Evolutionary conservation across 768 basidiomycete species (phyloP), one percentile per base, ranked within the genome.

Genomic region (Cubamyces lactineus): DNA sequence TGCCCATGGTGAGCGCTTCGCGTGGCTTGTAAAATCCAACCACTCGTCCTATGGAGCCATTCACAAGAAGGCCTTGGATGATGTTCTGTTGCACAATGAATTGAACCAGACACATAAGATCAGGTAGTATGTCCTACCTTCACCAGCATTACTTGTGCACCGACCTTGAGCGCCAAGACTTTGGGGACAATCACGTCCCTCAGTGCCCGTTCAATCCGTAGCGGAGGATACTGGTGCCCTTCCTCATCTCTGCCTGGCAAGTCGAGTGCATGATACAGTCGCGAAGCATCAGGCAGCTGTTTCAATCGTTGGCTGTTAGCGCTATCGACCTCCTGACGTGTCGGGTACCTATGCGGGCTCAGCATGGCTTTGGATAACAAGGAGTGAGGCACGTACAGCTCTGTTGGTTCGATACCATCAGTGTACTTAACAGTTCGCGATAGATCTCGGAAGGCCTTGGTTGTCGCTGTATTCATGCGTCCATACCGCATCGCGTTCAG

Each of bases 401-500:
- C 89, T 0, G 92, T 94, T 5, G 95, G 91, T 57, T 87, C 82
- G 57, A 95, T 86, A 1, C 85, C 86, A 66, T 95, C 93, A 1
- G 76, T 70, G 68, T 93, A 94, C 1, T 60, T 60, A 11, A 93
- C 79, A 23, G 73, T 68, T 16, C 92, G 82, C 2, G 81, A 78
- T 21, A 96, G 80, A 0, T 65, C 65, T 48, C 74, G 72, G 75
- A 97, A 93, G 4, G 78, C 76, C 11, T 67, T 65, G 3, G 78
- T 72, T 42, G 82, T 81, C 5, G 74, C 70, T 0, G 74, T 56
- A 21, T 81, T 76, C 47, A 93, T 71, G 43, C 73, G 74, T 1
- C 95, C 95, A 67, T 88, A 87, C 19, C 95, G 86, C 88, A 96
- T 90, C 54, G 85, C 82, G 69, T 96, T 96, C 45, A 97, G 78